Base-by-base conservation (phyloP, 1,139 yeast genomes). In the Diutina ranongensis region DNA sequence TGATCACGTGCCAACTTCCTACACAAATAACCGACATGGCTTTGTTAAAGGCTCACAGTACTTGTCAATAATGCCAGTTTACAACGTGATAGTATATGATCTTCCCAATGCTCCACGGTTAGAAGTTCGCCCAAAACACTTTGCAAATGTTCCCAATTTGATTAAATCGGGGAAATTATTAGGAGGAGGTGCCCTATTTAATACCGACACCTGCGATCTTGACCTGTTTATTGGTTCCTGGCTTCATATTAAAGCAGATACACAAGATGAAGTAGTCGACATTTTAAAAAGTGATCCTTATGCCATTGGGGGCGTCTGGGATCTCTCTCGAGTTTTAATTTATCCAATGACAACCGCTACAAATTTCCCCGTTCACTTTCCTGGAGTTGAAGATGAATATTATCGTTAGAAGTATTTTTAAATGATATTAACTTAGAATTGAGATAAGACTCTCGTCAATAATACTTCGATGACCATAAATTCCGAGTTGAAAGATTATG, bases 61-160 rank as follows among this genome's bases (percentile, higher is more conserved):
- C 38, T 19, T 3, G 21, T 5, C 7, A 21, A n/a, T 8, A 19
- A 36, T 36, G 40, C 25, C 40, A 9, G 27, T 19, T 4, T 36
- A 36, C 27, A 36, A 36, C 40, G 40, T 36, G 27, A 36, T 36
- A 12, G 15, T 36, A 27, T 36, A 36, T 28, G 40, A 36, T 18
- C 16, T 19, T 21, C 27, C 40, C 28, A 25, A 21, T 36, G 28
- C 18, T 20, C n/a, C 20, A 4, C 27, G 40, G 3, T 4, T 21
- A 8, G 28, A 20, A 15, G 28, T 21, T 4, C 20, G 40, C 20
- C 40, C 27, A 3, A 21, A 21, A 20, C 40, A 36, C 27, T 36
- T 36, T 36, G 40, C 40, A 9, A 25, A 20, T 12, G 15, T 36
- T 21, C 40, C 40, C 15, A 16, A 21, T 7, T n/a, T 21, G 3